A percentile compares a stretch with the other conserved stretches of the same genome.
phyloP scores from a whole-genome alignment of 2,329 filamentous ascomycete genomes.

The Exophiala dermatitidis region DNA sequence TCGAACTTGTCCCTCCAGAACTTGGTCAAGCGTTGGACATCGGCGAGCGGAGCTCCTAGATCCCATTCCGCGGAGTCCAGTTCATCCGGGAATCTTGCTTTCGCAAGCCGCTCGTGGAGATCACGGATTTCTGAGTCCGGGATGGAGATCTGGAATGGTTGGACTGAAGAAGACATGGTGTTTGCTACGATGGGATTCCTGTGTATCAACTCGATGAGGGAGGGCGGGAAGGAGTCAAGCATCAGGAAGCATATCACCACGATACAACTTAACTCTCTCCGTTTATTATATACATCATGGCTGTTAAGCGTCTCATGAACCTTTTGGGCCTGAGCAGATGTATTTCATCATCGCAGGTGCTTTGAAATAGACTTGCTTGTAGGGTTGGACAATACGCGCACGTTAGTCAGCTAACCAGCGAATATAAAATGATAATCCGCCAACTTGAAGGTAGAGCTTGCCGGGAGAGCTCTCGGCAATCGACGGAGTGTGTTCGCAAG shows the following conservation, averaged over 20 bases:
- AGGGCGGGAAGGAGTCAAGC: too few relatives aligned
- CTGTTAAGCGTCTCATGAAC: too few relatives aligned
- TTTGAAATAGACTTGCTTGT: not conserved
- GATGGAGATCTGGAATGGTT: constrained; percentile 32
- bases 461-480: too few relatives aligned
- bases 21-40: constrained; percentile 32
- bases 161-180: constrained; percentile 14
- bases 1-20: constrained; percentile 44
- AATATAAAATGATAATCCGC: too few relatives aligned
- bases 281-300: not conserved
- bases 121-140: constrained; percentile 31
- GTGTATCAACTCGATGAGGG: too few relatives aligned
- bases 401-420: not conserved
- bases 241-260: too few relatives aligned
- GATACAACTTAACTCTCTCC: not conserved
- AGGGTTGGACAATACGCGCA: not conserved
- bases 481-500: too few relatives aligned
- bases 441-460: too few relatives aligned
- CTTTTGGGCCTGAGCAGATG: too few relatives aligned
- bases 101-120: constrained; percentile 32
- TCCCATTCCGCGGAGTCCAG: constrained; percentile 37
- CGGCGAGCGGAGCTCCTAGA: constrained; percentile 38
- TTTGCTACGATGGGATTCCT: not conserved
- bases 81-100: constrained; percentile 37
- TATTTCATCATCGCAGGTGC: not conserved